Base-by-base conservation (phyloP, 2,329 filamentous ascomycete genomes). In the Paecilomyces variotii region DNA sequence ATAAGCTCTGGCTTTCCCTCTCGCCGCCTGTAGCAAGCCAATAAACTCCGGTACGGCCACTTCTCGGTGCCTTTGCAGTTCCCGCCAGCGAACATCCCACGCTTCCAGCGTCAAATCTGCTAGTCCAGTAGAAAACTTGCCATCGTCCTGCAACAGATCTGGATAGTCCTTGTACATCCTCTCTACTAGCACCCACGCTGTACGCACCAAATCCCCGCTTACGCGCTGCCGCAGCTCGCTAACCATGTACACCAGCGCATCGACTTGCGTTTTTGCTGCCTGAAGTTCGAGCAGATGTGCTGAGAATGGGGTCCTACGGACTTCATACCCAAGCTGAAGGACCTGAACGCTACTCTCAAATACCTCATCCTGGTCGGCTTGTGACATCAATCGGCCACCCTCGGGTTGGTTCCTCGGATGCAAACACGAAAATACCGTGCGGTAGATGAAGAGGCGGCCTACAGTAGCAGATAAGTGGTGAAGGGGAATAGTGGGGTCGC, bases 221-320 rank as follows among this genome's bases (percentile, higher is more conserved):
- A 70, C 65, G 53, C 73, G 72, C 32, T 72, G 67, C 11, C 72
- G 67, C 12, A 79, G 66, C 32, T 78, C 75, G 57, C 70, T 74
- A 34, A 83, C 67, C 53, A 83, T 71, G 63, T 80, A 78, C n/a
- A 82, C 76, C 52, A 80, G 74, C 9, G 79, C 74, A 10, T 32
- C 30, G 11, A 32, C 30, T 32, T 32, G 30, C 7, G 30, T 32
- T 2, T 32, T 32, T 32, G 30, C 30, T 32, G 30, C 30, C 30
- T 32, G 30, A 32, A 32, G 30, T 10, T 32, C 30, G 7, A 32
- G 30, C 7, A 32, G 4, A 56, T 82, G 80, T 79, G 80, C 83
- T 24, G 77, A 75, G 65, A 81, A 83, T 45, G 80, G 74, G 28
- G 73, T 61, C 30, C 7, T 32, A 10, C 30, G 30, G 7, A 32